phyloP scores from a whole-genome alignment of 768 basidiomycete species.

The Lenzites betulinus region DNA sequence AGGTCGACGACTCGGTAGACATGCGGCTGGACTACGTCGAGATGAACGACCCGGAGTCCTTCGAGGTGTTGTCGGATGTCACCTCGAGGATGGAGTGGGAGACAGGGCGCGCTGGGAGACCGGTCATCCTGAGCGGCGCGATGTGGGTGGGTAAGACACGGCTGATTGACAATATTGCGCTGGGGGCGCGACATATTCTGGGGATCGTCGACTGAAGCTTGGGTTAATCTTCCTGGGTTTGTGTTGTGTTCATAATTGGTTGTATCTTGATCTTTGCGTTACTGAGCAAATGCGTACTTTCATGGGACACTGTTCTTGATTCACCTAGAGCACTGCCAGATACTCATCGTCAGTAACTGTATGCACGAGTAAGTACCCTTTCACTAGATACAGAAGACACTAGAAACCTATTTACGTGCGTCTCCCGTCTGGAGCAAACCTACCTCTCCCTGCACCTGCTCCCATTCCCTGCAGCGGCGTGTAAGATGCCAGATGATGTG shows the following conservation, averaged over 20 bases:
- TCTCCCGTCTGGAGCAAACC: too few relatives aligned
- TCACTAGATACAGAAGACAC: too few relatives aligned
- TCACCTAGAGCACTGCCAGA: too few relatives aligned
- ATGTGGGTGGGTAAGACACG: slow-evolving; percentile 85
- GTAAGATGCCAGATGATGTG: too few relatives aligned
- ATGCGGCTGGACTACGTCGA: slow-evolving; percentile 83
- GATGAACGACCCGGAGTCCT: slow-evolving; percentile 79
- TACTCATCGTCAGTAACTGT: too few relatives aligned
- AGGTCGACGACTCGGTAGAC: slow-evolving; percentile 38
- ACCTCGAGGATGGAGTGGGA: slow-evolving; percentile 28
- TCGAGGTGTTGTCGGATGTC: slow-evolving; percentile 56
- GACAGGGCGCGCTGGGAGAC: slow-evolving; percentile 31
- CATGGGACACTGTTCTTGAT: too few relatives aligned
- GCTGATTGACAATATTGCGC: slow-evolving; percentile 89
- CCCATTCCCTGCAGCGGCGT: too few relatives aligned
- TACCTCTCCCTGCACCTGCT: too few relatives aligned
- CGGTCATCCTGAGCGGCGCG: slow-evolving; percentile 83
- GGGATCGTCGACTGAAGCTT: slow-evolving; percentile 20
- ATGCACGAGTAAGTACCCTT: too few relatives aligned
- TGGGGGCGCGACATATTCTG: slow-evolving; percentile 49
- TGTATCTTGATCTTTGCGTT: not conserved
- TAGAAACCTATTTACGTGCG: too few relatives aligned
- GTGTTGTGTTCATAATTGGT: not conserved
- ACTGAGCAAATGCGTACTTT: too few relatives aligned
- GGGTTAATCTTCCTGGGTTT: not conserved